Evolutionary conservation across 352 stramenopile species (phyloP).

Genomic region (Aphanomyces stellatus): DNA sequence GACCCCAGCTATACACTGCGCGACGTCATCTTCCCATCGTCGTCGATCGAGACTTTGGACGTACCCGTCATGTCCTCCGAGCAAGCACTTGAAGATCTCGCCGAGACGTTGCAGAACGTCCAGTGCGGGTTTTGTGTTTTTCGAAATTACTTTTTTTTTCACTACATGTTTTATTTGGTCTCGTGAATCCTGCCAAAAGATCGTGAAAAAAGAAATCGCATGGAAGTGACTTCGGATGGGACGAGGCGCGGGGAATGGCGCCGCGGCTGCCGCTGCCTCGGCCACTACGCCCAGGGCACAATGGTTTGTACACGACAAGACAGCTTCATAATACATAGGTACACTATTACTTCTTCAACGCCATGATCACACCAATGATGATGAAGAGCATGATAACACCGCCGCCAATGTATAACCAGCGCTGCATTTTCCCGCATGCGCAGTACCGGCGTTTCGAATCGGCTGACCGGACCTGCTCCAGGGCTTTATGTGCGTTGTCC

Average conservation of each 20-base stretch:
- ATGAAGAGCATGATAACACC: slow-evolving; percentile 37
- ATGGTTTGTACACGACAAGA: too few species aligned
- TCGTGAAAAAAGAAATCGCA: neutral
- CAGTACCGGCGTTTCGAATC: slow-evolving; percentile 42
- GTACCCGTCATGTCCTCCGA: neutral
- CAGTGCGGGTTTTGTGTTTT: neutral
- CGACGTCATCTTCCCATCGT: neutral
- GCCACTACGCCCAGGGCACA: too few species aligned
- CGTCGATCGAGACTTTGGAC: neutral
- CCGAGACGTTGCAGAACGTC: too few species aligned
- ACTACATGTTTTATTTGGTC: neutral
- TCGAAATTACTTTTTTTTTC: neutral
- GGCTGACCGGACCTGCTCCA: slow-evolving; percentile 48
- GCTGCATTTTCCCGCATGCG: slow-evolving; percentile 49
- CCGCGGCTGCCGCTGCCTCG: too few species aligned
- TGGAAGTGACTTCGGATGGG: neutral
- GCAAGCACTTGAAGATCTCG: neutral
- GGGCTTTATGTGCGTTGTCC: slow-evolving; percentile 37
- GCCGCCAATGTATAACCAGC: slow-evolving; percentile 47
- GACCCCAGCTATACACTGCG: slow-evolving; percentile 83
- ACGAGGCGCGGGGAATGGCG: neutral
- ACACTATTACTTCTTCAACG: slow-evolving; percentile 14
- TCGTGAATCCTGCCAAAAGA: neutral
- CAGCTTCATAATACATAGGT: too few species aligned
- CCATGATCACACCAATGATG: slow-evolving; percentile 36